A percentile compares a stretch with the other conserved stretches of the same genome.
Conservation (phyloP, 2,329 filamentous ascomycete species). For the Stagonosporopsis tanaceti region DNA sequence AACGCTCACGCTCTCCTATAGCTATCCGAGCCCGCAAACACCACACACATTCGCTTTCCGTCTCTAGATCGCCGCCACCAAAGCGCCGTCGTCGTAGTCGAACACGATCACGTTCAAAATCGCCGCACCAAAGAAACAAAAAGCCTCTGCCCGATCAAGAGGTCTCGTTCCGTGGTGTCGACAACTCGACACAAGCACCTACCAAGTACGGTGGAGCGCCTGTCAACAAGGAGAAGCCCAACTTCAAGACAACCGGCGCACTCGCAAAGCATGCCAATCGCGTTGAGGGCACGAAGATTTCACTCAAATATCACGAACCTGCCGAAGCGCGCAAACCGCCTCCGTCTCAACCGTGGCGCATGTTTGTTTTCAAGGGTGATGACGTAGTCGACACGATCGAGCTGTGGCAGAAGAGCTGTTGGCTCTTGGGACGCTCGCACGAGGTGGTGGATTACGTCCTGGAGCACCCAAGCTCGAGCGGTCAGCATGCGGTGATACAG, state of each 20-base stretch:
- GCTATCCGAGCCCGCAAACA: conserved; percentile 34
- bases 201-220: conserved; percentile 45
- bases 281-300: conserved; percentile 76
- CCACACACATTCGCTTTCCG: conserved; percentile 37
- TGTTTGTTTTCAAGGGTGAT: conserved; percentile 89
- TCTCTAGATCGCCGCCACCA: conserved; percentile 37
- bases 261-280: conserved; percentile 90
- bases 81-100: conserved; percentile 46
- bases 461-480: conserved; percentile 91
- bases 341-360: conserved; percentile 78
- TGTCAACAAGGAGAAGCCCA: conserved; percentile 82
- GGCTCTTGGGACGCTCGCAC: conserved; percentile 84
- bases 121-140: conserved; percentile 52
- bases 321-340: conserved; percentile 89
- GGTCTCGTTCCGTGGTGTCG: conserved; percentile 53
- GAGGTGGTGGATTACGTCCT: conserved; percentile 82
- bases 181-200: conserved; percentile 39
- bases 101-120: conserved; percentile 51
- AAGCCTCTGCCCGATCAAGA: conserved; percentile 57
- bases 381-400: conserved; percentile 84
- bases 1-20: conserved; percentile 38
- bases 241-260: conserved; percentile 80
- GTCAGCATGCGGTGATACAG: conserved; percentile 94
- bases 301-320: conserved; percentile 96
- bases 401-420: conserved; percentile 80